phyloP scores from a whole-genome alignment of 192 early-diverging fungal genomes.

The Rhizoclosmatium globosum region DNA sequence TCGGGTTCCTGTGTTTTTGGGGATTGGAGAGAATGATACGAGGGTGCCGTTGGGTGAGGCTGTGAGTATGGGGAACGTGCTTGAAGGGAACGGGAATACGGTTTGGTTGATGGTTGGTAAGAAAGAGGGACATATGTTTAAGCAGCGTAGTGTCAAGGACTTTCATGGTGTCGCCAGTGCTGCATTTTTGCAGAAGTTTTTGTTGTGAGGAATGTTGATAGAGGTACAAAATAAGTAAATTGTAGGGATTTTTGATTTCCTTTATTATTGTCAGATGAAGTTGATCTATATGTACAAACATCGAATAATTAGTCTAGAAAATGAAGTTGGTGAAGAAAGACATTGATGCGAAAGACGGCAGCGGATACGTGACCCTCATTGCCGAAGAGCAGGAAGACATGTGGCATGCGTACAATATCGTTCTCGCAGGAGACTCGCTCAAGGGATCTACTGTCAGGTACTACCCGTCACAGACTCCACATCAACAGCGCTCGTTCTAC shows the following conservation, averaged over 20 bases:
- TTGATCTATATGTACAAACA: too few species aligned
- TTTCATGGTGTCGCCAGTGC: constrained; percentile 8
- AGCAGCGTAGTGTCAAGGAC: constrained; percentile 31
- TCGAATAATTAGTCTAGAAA: background rate
- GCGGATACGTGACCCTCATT: constrained; percentile 82
- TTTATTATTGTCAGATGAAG: too few species aligned
- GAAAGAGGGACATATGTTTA: constrained; percentile 34
- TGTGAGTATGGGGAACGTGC: constrained; percentile 21
- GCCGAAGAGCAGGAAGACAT: constrained; percentile 96
- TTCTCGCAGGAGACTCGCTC: constrained; percentile 86
- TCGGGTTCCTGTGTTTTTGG: constrained; percentile 14
- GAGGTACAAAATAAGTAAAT: too few species aligned
- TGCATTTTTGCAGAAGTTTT: constrained; percentile 12
- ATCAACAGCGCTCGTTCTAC: constrained; percentile 5
- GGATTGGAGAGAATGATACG: constrained; percentile 33
- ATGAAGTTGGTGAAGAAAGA: constrained; percentile 79
- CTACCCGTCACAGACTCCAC: background rate
- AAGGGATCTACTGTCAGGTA: constrained; percentile 87
- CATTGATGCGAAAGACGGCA: constrained; percentile 77
- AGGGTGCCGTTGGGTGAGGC: constrained; percentile 28
- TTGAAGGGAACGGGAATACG: background rate
- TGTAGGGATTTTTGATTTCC: too few species aligned
- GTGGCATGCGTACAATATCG: constrained; percentile 82
- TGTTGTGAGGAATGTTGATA: too few species aligned
- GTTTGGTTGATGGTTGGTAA: constrained; percentile 28